phyloP scores from a whole-genome alignment of 345 rosid genomes.

The Sapria himalayana region DNA sequence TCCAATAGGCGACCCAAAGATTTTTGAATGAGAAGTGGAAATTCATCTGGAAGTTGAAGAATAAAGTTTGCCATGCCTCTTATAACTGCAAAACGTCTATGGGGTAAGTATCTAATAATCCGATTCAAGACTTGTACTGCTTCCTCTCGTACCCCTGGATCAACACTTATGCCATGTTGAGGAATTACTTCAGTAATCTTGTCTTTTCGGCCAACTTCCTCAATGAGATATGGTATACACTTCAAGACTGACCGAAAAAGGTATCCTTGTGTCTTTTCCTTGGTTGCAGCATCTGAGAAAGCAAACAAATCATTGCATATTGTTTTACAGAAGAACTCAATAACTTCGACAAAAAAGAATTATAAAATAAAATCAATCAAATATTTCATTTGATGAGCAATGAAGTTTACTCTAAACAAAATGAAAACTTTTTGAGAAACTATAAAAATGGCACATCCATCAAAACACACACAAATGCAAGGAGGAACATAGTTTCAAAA shows the following conservation, averaged over 20 bases:
- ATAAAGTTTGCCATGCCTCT: slow-evolving; percentile 96
- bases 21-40: slow-evolving; percentile 92
- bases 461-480: too few relatives aligned
- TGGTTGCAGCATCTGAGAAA: slow-evolving; percentile 70
- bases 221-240: slow-evolving; percentile 89
- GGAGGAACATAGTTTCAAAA: too few relatives aligned
- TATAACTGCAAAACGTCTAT: slow-evolving; percentile 93
- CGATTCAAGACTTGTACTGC: slow-evolving; percentile 92
- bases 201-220: slow-evolving; percentile 96
- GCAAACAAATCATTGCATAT: slow-evolving; percentile 7
- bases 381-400: too few relatives aligned
- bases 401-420: too few relatives aligned
- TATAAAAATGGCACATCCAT: too few relatives aligned
- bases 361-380: too few relatives aligned
- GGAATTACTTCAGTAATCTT: slow-evolving; percentile 96
- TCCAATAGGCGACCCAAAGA: slow-evolving; percentile 82
- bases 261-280: slow-evolving; percentile 93
- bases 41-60: slow-evolving; percentile 85
- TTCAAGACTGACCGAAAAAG: slow-evolving; percentile 82
- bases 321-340: too few relatives aligned
- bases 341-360: too few relatives aligned
- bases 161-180: slow-evolving; percentile 93
- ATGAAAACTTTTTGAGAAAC: too few relatives aligned
- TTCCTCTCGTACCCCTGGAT: slow-evolving; percentile 98
- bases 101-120: slow-evolving; percentile 72